Percentiles rank a stretch among this genome's conserved stretches.
Evolutionary conservation across 2,329 filamentous ascomycete genomes (phyloP).

Genomic region (Hansfordia pulvinata): DNA sequence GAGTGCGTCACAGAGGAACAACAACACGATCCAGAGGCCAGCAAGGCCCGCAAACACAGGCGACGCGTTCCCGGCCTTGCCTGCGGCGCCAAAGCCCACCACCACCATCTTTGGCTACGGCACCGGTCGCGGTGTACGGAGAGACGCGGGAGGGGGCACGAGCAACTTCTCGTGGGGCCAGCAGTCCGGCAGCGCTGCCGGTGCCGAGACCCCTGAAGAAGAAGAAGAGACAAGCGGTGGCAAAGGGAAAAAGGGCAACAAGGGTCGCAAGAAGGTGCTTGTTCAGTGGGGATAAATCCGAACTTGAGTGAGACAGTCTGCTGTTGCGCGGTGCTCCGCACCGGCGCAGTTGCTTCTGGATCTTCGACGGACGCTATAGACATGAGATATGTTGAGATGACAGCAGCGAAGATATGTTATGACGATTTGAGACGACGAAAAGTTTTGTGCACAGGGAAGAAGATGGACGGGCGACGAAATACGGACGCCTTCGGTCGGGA

Average conservation of each 20-base stretch:
- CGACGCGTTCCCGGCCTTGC: constrained; percentile 76
- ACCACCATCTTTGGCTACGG: constrained; percentile 52
- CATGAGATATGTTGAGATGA: no score
- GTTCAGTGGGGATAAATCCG: constrained; percentile 45
- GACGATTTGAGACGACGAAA: no score
- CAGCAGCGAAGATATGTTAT: no score
- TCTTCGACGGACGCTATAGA: no score
- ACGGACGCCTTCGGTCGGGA: no score
- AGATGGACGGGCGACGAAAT: no score
- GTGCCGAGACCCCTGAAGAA: constrained; percentile 1
- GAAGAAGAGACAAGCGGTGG: constrained; percentile 11
- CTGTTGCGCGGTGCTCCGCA: no score
- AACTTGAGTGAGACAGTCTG: no score
- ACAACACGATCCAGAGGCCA: no score
- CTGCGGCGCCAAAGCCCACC: constrained; percentile 57
- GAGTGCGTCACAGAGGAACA: constrained; percentile 4
- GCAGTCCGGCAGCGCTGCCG: constrained; percentile 10
- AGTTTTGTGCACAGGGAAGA: no score
- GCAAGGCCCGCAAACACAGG: no score
- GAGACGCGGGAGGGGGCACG: constrained; percentile 31
- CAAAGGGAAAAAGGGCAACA: constrained; percentile 41
- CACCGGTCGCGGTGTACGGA: constrained; percentile 34
- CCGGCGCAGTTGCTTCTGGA: no score
- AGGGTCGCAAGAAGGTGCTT: constrained; percentile 48
- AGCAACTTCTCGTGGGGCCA: constrained; percentile 40